A percentile compares a stretch with the other conserved stretches of the same genome.
Conservation (phyloP, 2,329 filamentous ascomycete species). For the Bipolaris gigantea region DNA sequence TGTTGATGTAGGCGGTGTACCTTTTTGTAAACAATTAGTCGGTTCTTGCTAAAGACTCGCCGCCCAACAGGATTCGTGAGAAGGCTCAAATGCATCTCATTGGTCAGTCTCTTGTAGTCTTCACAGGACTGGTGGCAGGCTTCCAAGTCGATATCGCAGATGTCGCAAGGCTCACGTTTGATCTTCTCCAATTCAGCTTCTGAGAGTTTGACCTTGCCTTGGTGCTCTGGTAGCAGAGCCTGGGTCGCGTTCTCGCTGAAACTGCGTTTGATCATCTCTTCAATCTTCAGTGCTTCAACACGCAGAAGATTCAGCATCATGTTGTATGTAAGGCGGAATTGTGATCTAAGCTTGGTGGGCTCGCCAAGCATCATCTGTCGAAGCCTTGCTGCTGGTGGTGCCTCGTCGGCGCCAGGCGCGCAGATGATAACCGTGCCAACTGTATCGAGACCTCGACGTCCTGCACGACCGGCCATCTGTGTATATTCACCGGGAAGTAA, state of each 20-base stretch:
- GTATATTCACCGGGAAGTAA: conserved; percentile 94
- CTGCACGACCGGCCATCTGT: conserved; percentile 95
- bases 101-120: conserved; percentile 76
- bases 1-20: conserved; percentile 31
- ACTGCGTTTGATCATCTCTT: conserved; percentile 99
- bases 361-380: conserved; percentile 95
- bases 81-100: conserved; percentile 75
- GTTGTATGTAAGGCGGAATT: conserved; percentile 97
- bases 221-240: conserved; percentile 88
- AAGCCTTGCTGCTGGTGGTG: conserved; percentile 79
- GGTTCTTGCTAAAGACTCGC: conserved; percentile 73
- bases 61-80: conserved; percentile 80
- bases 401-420: conserved; percentile 76
- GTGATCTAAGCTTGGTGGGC: conserved; percentile 90
- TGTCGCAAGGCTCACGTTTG: conserved; percentile 78
- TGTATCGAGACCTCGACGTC: conserved; percentile 86
- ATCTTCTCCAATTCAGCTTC: conserved; percentile 90
- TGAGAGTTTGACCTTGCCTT: conserved; percentile 89
- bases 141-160: conserved; percentile 80
- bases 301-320: conserved; percentile 97
- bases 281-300: conserved; percentile 95
- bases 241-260: conserved; percentile 99
- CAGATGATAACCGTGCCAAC: conserved; percentile 96
- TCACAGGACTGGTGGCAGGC: conserved; percentile 80
- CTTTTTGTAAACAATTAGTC: conserved; percentile 79